A percentile compares a stretch with the other conserved stretches of the same genome.
Conservation (phyloP, 495 filamentous ascomycete genomes). For the Trichoderma asperelloides region DNA sequence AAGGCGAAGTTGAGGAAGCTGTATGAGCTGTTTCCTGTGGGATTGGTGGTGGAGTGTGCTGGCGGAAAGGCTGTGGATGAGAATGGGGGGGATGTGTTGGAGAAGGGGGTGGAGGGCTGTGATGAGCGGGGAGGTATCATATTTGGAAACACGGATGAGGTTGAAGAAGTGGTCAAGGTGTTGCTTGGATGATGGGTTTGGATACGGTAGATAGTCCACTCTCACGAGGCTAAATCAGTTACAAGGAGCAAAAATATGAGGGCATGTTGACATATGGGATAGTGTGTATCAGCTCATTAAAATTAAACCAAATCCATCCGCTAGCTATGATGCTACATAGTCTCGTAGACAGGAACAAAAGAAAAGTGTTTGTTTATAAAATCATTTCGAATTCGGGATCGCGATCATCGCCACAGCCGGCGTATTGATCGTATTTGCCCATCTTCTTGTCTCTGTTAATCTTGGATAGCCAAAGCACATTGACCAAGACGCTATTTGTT, state of each 20-base stretch:
- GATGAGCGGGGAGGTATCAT: constrained; percentile 41
- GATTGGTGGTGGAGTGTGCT: constrained; percentile 43
- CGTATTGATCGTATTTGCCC: constrained; percentile 53
- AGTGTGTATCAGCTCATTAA: no score
- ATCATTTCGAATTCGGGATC: constrained; percentile 58
- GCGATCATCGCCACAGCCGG: constrained; percentile 54
- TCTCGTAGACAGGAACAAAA: background rate
- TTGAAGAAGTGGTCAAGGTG: constrained; percentile 25
- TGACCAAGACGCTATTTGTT: constrained; percentile 45
- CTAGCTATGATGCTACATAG: no score
- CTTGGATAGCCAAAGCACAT: constrained; percentile 57
- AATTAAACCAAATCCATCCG: no score
- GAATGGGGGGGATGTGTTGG: constrained; percentile 30
- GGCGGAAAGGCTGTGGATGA: constrained; percentile 37
- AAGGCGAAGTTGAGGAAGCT: constrained; percentile 41
- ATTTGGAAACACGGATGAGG: constrained; percentile 39
- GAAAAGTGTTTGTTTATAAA: constrained; percentile 27
- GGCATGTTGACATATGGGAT: no score
- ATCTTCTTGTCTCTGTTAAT: constrained; percentile 55
- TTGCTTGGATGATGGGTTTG: background rate
- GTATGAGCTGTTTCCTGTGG: constrained; percentile 43
- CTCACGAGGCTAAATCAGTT: background rate
- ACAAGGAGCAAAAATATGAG: background rate
- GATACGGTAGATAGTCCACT: background rate
- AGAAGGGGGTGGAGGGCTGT: constrained; percentile 22